Conservation (phyloP, 306 rosid species). For the Ziziphus jujuba region DNA sequence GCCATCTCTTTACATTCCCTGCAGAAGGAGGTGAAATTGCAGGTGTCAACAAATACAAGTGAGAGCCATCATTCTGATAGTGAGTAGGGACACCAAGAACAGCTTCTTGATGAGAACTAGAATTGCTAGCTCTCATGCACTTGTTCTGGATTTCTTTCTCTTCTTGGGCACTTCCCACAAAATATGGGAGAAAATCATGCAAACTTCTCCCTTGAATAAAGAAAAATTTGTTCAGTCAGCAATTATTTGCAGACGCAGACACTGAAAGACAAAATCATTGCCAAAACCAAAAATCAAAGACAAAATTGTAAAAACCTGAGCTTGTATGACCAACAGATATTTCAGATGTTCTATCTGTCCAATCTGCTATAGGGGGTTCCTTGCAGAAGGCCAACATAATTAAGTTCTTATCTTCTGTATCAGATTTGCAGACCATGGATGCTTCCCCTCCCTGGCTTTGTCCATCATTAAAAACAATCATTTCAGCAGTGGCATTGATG, state of each 20-base stretch:
- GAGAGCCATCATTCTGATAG: slow-evolving; percentile 82
- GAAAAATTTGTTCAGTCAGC: slow-evolving; percentile 29
- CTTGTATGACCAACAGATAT: slow-evolving; percentile 1
- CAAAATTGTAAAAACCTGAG: neutral
- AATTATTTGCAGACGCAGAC: slow-evolving; percentile 31
- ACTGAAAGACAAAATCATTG: slow-evolving; percentile 6
- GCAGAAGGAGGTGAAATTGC: slow-evolving; percentile 70
- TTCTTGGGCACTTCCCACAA: slow-evolving; percentile 34
- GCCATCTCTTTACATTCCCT: slow-evolving; percentile 62
- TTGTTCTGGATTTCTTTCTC: slow-evolving; percentile 35
- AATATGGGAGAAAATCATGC: slow-evolving; percentile 60
- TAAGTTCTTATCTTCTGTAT: slow-evolving; percentile 33
- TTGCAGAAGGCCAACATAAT: slow-evolving; percentile 41
- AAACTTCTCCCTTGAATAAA: slow-evolving; percentile 48
- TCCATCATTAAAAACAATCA: slow-evolving; percentile 21
- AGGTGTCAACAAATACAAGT: slow-evolving; percentile 64
- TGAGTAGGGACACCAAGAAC: slow-evolving; percentile 48
- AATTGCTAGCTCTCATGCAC: slow-evolving; percentile 24
- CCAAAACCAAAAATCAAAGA: neutral
- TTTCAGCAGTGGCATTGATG: slow-evolving; percentile 15
- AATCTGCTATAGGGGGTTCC: slow-evolving; percentile 39
- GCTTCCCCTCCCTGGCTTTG: slow-evolving; percentile 30
- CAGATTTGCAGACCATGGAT: slow-evolving; percentile 23
- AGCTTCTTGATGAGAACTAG: slow-evolving; percentile 36
- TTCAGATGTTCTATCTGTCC: slow-evolving; percentile 27